Evolutionary conservation across 257 asterid species (phyloP), one percentile per base, ranked within the genome.

Genomic region (Salvia hispanica): DNA sequence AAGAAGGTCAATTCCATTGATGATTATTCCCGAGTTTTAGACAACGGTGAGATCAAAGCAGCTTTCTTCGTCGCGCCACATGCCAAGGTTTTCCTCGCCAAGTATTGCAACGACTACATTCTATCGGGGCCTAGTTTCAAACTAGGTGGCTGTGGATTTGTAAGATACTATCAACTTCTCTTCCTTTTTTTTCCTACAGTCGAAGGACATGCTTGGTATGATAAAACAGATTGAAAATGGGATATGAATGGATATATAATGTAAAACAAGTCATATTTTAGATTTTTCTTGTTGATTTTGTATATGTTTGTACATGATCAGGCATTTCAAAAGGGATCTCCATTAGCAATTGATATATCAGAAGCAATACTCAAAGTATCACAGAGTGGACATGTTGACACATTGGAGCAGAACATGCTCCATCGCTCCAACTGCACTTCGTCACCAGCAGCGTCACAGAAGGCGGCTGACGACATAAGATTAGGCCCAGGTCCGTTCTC

Each of bases 91-190:
- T 18, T 18, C 21, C 21, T 18, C 21, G 21, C 21, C 21, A 18
- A 18, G 21, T 75, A 87, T 46, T 88, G 96, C 84, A 62, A 74
- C 36, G 83, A 78, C 43, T 84, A 81, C 69, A 67, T 72, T 15
- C 53, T 34, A 9, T 78, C 92, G 4, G 92, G 86, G 9, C 79
- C 80, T 40, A 75, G 61, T 50, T 77, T 58, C 79, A 82, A 79
- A 73, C 80, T 85, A 3, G 95, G 96, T 13, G 92, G 96, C 48
- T 80, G 83, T 69, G 92, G 92, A 56, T 89, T 78, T 70, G 96
- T 89, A 84, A 81, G 90, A 66, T 18, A 18, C n/a, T n/a, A n/a
- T 45, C 47, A 33, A 12, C 18, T 43, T 40, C 51, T 39, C 6
- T 2, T 15, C 13, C 2, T 15, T 13, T 9, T 11, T 9, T 18